Evolutionary conservation across 495 filamentous ascomycete genomes (phyloP), one percentile per base, ranked within the genome.

Genomic region (Trypethelium eluteriae): DNA sequence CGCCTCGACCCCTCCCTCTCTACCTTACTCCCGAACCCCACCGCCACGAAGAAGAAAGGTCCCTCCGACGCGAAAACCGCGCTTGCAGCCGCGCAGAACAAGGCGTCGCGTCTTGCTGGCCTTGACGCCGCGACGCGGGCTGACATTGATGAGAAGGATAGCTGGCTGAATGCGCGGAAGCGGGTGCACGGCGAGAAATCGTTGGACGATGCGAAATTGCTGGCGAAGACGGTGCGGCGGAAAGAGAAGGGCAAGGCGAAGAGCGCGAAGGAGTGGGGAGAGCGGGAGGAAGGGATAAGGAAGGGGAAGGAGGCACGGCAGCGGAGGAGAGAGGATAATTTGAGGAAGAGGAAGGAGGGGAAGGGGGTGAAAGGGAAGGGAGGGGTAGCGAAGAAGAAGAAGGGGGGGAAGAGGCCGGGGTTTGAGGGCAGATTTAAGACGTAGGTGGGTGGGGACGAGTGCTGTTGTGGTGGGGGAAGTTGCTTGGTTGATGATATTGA

Each of bases 221-320:
- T 98, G 12, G 95, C 95, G 84, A 96, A 96, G 81, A 91, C 92
- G 2, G 79, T 97, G 66, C 97, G 97, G 83, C 86, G 93, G 68
- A 92, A 95, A 78, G 91, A 96, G 74, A 87, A 86, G 69, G 79
- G 82, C 38, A 98, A 98, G 85, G 88, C 85, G 77, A 96, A 93
- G 84, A 92, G 88, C 73, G 88, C 89, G 75, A 85, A 86, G 68
- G 92, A 94, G 76, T 98, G 95, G 94, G 86, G 82, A 46, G 93
- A 95, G 66, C 80, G 94, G 49, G 78, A 88, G 18, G 86, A 91
- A 16, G 86, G 86, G 14, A 88, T 98, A 32, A 80, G 83, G 38
- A 88, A 89, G 75, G 82, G 86, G 62, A 87, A 91, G 75, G 88
- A 89, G 56, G 84, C 89, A 73, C 85, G 85, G 73, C 90, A 94